phyloP scores from a whole-genome alignment of 768 basidiomycete species.

The Xerocomus brunneocitrinus region DNA sequence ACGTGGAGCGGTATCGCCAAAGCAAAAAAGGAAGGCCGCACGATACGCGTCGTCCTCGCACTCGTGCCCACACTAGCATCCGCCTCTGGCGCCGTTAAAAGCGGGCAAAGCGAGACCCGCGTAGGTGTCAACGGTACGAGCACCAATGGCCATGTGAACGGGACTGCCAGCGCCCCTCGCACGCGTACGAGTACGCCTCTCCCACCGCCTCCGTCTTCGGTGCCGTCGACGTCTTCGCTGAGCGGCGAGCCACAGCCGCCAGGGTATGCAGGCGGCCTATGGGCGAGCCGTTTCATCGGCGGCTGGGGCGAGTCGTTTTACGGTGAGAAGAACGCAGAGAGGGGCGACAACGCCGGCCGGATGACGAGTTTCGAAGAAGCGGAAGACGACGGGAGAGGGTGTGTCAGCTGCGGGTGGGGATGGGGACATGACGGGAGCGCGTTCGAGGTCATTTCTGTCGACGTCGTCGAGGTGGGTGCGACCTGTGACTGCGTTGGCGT shows the following conservation, averaged over 20 bases:
- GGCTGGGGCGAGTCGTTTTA: slow-evolving; percentile 36
- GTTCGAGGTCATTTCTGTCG: slow-evolving; percentile 62
- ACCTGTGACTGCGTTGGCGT: slow-evolving; percentile 1
- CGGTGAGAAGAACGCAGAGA: slow-evolving; percentile 27
- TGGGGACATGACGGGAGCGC: slow-evolving; percentile 74
- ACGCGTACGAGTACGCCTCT: slow-evolving; percentile 29
- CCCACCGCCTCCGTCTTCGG: slow-evolving; percentile 18
- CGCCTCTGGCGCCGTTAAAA: slow-evolving; percentile 40
- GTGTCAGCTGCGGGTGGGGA: slow-evolving; percentile 75
- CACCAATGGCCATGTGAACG: slow-evolving; percentile 30
- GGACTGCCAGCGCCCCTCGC: slow-evolving; percentile 26
- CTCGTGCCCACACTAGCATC: slow-evolving; percentile 38
- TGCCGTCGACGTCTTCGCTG: slow-evolving; percentile 25
- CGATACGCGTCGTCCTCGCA: slow-evolving; percentile 39
- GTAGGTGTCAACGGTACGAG: slow-evolving; percentile 7
- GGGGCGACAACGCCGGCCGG: slow-evolving; percentile 21
- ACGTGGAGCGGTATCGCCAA: slow-evolving; percentile 39
- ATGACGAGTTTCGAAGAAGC: slow-evolving; percentile 33
- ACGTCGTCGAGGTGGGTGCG: slow-evolving; percentile 56
- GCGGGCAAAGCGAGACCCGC: slow-evolving; percentile 23
- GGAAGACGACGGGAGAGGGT: slow-evolving; percentile 55
- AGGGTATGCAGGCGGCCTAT: slow-evolving; percentile 29
- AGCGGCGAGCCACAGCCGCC: slow-evolving; percentile 21
- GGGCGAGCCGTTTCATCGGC: slow-evolving; percentile 40
- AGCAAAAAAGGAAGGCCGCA: slow-evolving; percentile 36